A percentile compares a stretch with the other conserved stretches of the same genome.
These are phyloP conservation scores for Fusarium cyanostomum DNA, from an alignment of 2,329 filamentous ascomycete species.

Conservation along the genomic window DNA sequence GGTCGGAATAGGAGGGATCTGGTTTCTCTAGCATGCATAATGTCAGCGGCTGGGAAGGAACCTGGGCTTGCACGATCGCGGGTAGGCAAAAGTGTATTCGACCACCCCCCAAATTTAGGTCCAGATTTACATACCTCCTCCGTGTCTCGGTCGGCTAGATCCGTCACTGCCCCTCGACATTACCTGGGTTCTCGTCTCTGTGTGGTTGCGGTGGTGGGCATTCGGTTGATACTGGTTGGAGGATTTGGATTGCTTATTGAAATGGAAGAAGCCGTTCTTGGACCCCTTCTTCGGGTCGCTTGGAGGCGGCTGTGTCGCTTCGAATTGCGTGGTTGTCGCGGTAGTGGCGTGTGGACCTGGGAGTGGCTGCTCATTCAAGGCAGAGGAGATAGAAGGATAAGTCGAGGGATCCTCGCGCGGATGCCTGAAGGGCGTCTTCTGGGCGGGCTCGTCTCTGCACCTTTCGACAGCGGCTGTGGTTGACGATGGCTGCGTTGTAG, in stretches of 20 bases:
- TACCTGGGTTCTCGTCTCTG: slow-evolving; percentile 50
- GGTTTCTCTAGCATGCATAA: slow-evolving; percentile 22
- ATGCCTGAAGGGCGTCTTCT: slow-evolving; percentile 43
- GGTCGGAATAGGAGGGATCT: slow-evolving; percentile 44
- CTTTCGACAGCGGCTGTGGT: slow-evolving; percentile 27
- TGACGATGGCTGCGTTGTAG: slow-evolving; percentile 21
- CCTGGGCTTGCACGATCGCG: slow-evolving; percentile 16
- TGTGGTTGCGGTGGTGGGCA: slow-evolving; percentile 43
- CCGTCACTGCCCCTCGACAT: slow-evolving; percentile 52
- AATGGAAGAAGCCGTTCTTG: slow-evolving; percentile 62
- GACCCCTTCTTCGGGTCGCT: slow-evolving; percentile 55
- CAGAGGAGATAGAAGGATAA: slow-evolving; percentile 43
- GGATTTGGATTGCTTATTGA: slow-evolving; percentile 57
- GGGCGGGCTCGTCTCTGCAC: slow-evolving; percentile 32
- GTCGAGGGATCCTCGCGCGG: slow-evolving; percentile 38
- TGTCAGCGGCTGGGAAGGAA: slow-evolving; percentile 36
- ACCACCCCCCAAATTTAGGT: slow-evolving; percentile 23
- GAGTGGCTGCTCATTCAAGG: slow-evolving; percentile 34
- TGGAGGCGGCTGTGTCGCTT: slow-evolving; percentile 31
- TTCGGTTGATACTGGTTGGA: slow-evolving; percentile 47
- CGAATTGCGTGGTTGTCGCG: slow-evolving; percentile 20
- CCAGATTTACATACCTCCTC: slow-evolving; percentile 50
- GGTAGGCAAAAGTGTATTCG: slow-evolving; percentile 30
- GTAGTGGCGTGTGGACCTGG: slow-evolving; percentile 35
- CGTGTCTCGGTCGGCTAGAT: slow-evolving; percentile 41